Evolutionary conservation across 352 stramenopile species (phyloP), one percentile per base, ranked within the genome.

Genomic region (Phytopythium boreale): DNA sequence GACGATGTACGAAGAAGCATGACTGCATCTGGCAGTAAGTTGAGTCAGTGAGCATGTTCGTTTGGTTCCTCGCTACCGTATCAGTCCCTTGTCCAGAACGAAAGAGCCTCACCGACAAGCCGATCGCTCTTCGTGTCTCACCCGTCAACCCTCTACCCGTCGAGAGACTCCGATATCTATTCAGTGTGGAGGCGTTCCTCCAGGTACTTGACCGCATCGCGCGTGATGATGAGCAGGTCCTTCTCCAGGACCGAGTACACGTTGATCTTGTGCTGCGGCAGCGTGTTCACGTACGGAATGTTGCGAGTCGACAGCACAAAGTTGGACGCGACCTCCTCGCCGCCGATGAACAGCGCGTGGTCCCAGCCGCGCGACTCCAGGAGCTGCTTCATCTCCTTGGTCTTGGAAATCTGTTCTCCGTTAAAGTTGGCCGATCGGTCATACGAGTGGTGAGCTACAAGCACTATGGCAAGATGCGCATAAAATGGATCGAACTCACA

Each of bases 201-300:
- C 46, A 95, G 77, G 73, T 95, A 95, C 82, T 93, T 94, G 72
- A 90, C 83, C 31, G 87, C 82, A 63, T 93, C 87, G 60, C 85
- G 85, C 34, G 87, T 93, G 70, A 94, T 81, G 63, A 96, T 81
- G 47, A 96, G 72, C 68, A 96, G 63, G 66, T 96, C 87, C 77
- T 93, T 93, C 67, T 96, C 82, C 71, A 96, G 62, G 74, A 96
- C 94, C 70, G 87, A 92, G 80, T 96, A 96, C 44, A 94, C 85
- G 71, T 94, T 96, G 74, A 96, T 87, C 81, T 94, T 93, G 74
- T 91, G 76, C 77, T 93, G 82, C 71, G 84, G 76, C 47, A 96
- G 71, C 62, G 84, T 87, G 70, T 92, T 86, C 46, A 96, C 80
- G 72, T 90, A 85, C 57, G 85, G 83, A 66, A 96, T 84, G 80